A percentile compares a stretch with the other conserved stretches of the same genome.
These are phyloP conservation scores for Aspergillus luchuensis DNA, from an alignment of 2,329 filamentous ascomycete genomes.

Conservation along the genomic window DNA sequence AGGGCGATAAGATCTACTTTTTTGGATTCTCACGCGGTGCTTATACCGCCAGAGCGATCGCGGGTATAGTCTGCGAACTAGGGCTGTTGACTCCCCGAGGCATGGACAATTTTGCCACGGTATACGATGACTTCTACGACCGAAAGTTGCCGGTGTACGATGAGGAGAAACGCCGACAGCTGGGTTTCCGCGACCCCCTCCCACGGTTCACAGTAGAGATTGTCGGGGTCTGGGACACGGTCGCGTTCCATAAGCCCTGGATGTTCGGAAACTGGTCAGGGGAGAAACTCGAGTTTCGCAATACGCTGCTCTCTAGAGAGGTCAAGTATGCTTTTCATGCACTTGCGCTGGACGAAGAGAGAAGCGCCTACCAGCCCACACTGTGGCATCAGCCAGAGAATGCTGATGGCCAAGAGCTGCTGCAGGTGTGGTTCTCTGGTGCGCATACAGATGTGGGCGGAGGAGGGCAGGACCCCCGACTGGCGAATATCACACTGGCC, in stretches of 20 bases:
- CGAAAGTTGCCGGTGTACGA: constrained; percentile 9
- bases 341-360: constrained; percentile 46
- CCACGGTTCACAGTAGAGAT: constrained; percentile 40
- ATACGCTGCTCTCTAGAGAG: constrained; percentile 46
- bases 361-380: constrained; percentile 44
- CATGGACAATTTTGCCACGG: constrained; percentile 28
- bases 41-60: constrained; percentile 49
- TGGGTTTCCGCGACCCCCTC: constrained; percentile 20
- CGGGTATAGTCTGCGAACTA: constrained; percentile 47
- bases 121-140: constrained; percentile 28
- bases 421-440: constrained; percentile 54
- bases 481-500: constrained; percentile 52
- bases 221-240: constrained; percentile 51
- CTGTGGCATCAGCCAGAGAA: constrained; percentile 47
- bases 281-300: constrained; percentile 29
- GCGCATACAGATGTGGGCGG: constrained; percentile 51
- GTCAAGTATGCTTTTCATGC: constrained; percentile 51
- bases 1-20: constrained; percentile 54
- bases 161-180: constrained; percentile 10
- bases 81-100: constrained; percentile 47
- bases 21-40: constrained; percentile 54
- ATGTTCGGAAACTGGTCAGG: constrained; percentile 17
- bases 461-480: constrained; percentile 49
- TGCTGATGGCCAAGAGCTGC: constrained; percentile 45
- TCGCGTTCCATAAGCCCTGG: constrained; percentile 32